Conservation (phyloP, 2,329 filamentous ascomycete species). For the Catunica adiposa region DNA sequence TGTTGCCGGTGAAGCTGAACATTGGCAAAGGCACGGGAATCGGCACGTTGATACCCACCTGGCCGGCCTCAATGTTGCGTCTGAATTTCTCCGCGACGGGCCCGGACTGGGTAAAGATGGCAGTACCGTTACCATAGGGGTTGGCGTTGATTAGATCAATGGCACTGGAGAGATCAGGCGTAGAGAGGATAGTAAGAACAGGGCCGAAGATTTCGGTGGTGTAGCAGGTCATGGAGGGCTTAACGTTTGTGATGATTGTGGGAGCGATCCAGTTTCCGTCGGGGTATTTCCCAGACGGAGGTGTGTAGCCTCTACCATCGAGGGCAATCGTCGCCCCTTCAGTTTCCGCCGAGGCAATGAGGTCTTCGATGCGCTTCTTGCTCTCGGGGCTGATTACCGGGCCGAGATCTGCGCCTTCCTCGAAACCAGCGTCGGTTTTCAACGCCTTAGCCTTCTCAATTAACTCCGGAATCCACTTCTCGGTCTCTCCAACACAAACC, state of each 20-base stretch:
- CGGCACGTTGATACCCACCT: constrained; percentile 73
- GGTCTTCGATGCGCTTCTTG: constrained; percentile 58
- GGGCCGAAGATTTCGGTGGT: constrained; percentile 74
- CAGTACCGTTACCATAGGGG: constrained; percentile 73
- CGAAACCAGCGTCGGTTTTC: constrained; percentile 65
- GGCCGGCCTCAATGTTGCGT: constrained; percentile 65
- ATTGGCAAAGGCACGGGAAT: constrained; percentile 57
- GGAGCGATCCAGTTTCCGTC: constrained; percentile 62
- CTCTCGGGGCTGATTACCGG: constrained; percentile 68
- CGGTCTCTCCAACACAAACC: constrained; percentile 71
- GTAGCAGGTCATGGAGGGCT: constrained; percentile 68
- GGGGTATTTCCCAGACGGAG: constrained; percentile 50
- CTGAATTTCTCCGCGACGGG: constrained; percentile 65
- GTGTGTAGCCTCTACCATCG: constrained; percentile 59
- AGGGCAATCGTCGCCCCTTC: constrained; percentile 73
- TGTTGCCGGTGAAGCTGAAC: constrained; percentile 61
- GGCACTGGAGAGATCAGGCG: constrained; percentile 61
- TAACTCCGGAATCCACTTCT: constrained; percentile 64
- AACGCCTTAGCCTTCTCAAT: constrained; percentile 59
- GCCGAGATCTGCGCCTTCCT: constrained; percentile 61
- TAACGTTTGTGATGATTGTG: constrained; percentile 70
- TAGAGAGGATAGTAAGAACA: constrained; percentile 66
- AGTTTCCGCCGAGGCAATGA: constrained; percentile 61
- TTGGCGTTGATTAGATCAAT: constrained; percentile 71
- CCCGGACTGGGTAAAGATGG: constrained; percentile 68